Percentiles rank a stretch among this genome's conserved stretches.
phyloP scores from a whole-genome alignment of 768 basidiomycete species.

The Pulveroboletus sp. region DNA sequence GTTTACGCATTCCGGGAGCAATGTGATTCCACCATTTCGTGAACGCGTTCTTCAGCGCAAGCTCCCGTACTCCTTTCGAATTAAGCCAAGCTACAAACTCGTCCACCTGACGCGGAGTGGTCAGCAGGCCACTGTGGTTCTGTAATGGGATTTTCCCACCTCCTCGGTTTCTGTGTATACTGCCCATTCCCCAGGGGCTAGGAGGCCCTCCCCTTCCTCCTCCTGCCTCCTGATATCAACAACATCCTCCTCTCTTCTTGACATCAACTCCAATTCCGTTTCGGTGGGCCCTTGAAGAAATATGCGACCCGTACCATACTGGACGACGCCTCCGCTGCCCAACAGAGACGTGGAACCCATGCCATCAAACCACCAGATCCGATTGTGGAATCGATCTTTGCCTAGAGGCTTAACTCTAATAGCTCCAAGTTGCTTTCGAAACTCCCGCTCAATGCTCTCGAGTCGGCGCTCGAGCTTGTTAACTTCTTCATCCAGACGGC shows the following conservation, averaged over 20 bases:
- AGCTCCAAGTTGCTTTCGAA: conserved; percentile 81
- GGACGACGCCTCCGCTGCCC: conserved; percentile 70
- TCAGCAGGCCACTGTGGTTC: conserved; percentile 8
- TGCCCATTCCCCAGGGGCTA: conserved; percentile 85
- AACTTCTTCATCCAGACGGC: conserved; percentile 83
- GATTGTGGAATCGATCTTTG: conserved; percentile 89
- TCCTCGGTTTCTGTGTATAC: conserved; percentile 83
- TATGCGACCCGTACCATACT: conserved; percentile 85
- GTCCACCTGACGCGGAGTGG: conserved; percentile 53
- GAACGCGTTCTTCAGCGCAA: conserved; percentile 70
- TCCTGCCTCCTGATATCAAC: conserved; percentile 59
- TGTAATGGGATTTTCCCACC: conserved; percentile 41
- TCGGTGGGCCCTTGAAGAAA: conserved; percentile 92
- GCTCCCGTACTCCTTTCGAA: conserved; percentile 84
- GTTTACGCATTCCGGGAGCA: conserved; percentile 71
- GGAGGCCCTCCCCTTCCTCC: conserved; percentile 78
- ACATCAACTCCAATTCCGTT: conserved; percentile 70
- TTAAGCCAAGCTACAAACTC: conserved; percentile 88
- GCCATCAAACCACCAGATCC: conserved; percentile 99
- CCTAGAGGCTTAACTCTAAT: conserved; percentile 87
- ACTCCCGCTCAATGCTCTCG: conserved; percentile 89
- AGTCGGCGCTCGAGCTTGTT: conserved; percentile 76
- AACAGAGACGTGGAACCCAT: conserved; percentile 81
- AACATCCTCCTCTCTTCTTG: conserved; percentile 48
- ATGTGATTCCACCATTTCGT: conserved; percentile 85